Percentiles rank a stretch among this genome's conserved stretches.
phyloP scores from a whole-genome alignment of 805 yeast genomes.

The Grigorovia jiainica region DNA sequence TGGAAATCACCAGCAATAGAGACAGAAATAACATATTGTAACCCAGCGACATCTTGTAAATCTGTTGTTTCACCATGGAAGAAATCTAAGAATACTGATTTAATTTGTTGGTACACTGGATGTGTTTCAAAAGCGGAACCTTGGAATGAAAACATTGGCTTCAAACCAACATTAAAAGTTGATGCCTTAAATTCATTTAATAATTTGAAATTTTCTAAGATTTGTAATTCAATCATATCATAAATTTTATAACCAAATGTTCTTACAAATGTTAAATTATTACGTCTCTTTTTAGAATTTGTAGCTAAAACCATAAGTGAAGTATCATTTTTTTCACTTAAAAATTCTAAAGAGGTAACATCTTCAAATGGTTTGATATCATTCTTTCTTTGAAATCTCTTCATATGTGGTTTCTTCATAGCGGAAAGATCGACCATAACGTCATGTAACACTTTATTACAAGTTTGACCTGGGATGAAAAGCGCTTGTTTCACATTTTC shows the following conservation, averaged over 20 bases:
- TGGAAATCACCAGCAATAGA: slow-evolving; percentile 70
- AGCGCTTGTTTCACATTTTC: slow-evolving; percentile 87
- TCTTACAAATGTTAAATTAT: slow-evolving; percentile 78
- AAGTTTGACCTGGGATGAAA: slow-evolving; percentile 81
- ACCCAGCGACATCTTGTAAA: slow-evolving; percentile 86
- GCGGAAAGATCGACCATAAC: slow-evolving; percentile 83
- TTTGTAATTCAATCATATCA: slow-evolving; percentile 87
- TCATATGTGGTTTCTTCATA: slow-evolving; percentile 81
- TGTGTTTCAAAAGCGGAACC: slow-evolving; percentile 87
- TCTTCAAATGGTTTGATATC: slow-evolving; percentile 92
- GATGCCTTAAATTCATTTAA: slow-evolving; percentile 69
- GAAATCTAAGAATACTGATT: slow-evolving; percentile 83
- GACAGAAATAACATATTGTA: slow-evolving; percentile 81
- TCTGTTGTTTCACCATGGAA: slow-evolving; percentile 77
- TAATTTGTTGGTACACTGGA: slow-evolving; percentile 75
- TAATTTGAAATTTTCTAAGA: slow-evolving; percentile 59
- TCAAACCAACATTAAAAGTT: slow-evolving; percentile 81
- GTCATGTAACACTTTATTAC: slow-evolving; percentile 75
- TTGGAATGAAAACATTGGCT: slow-evolving; percentile 89
- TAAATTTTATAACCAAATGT: slow-evolving; percentile 84
- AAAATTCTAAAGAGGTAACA: slow-evolving; percentile 72
- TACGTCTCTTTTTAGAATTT: slow-evolving; percentile 85
- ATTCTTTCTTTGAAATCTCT: slow-evolving; percentile 81
- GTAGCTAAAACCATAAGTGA: slow-evolving; percentile 74
- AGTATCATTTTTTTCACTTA: slow-evolving; percentile 88